Conservation (phyloP, 2,329 filamentous ascomycete species). For the Xenoacremonium recifei region DNA sequence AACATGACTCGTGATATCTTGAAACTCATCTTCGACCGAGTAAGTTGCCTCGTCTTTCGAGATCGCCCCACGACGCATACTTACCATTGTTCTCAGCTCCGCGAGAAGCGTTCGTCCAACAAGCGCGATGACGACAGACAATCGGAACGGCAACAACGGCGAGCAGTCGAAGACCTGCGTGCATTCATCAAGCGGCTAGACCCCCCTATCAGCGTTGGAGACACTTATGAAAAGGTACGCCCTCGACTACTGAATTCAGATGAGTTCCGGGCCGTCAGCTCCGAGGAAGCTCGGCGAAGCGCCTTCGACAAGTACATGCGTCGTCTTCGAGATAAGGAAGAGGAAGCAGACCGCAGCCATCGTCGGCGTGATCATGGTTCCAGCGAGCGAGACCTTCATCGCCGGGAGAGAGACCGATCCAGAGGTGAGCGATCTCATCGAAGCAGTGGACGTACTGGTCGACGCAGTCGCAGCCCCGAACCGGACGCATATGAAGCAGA, state of each 20-base stretch:
- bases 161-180: constrained; percentile 79
- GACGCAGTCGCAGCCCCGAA: constrained; percentile 85
- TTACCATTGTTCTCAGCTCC: constrained; percentile 53
- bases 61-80: not conserved
- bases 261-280: constrained; percentile 79
- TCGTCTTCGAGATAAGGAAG: constrained; percentile 87
- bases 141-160: constrained; percentile 80
- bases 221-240: constrained; percentile 87
- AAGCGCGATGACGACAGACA: constrained; percentile 83
- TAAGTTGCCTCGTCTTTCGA: constrained; percentile 36
- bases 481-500: constrained; percentile 94
- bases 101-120: constrained; percentile 75
- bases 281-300: constrained; percentile 76
- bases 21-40: constrained; percentile 79
- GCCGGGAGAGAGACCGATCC: constrained; percentile 60
- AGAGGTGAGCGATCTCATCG: constrained; percentile 65
- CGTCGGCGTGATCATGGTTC: constrained; percentile 58
- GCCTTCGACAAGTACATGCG: constrained; percentile 93
- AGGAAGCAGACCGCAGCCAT: constrained; percentile 68
- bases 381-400: constrained; percentile 51
- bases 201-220: constrained; percentile 72
- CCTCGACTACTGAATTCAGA: constrained; percentile 75
- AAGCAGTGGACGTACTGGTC: constrained; percentile 51
- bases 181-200: constrained; percentile 87
- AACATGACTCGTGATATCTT: constrained; percentile 80